phyloP scores from a whole-genome alignment of 192 early-diverging fungal genomes.

The Ambispora gerdemannii region DNA sequence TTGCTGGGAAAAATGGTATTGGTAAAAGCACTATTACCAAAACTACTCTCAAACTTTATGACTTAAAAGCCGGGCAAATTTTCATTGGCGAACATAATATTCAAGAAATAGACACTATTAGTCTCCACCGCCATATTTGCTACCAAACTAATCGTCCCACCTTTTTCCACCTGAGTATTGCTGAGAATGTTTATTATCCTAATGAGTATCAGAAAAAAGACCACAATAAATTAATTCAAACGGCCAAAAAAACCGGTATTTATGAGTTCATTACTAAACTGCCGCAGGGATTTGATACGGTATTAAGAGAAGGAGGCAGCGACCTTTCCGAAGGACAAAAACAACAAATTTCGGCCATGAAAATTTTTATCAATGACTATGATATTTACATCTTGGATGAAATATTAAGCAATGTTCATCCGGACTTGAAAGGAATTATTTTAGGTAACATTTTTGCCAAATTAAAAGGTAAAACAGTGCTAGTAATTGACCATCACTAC shows the following conservation, averaged over 20 bases:
- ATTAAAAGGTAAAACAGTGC: slow-evolving; percentile 16
- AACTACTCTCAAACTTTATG: slow-evolving; percentile 24
- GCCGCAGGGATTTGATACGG: slow-evolving; percentile 10
- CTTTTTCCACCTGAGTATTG: slow-evolving; percentile 12
- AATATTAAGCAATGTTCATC: slow-evolving; percentile 21
- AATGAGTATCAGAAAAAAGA: neutral
- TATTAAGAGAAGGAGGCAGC: slow-evolving; percentile 4
- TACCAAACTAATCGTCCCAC: slow-evolving; percentile 15
- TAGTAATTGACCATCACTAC: slow-evolving; percentile 19
- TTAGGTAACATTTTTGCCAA: slow-evolving; percentile 8
- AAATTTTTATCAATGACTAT: slow-evolving; percentile 18
- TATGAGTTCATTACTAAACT: slow-evolving; percentile 18
- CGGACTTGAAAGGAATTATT: slow-evolving; percentile 7
- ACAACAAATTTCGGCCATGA: slow-evolving; percentile 15
- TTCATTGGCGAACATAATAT: slow-evolving; percentile 12
- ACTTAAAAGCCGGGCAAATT: slow-evolving; percentile 12
- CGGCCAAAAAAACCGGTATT: slow-evolving; percentile 18
- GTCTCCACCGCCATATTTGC: slow-evolving; percentile 9
- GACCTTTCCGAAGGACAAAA: slow-evolving; percentile 16
- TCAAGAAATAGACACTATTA: slow-evolving; percentile 15
- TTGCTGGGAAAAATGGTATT: slow-evolving; percentile 16
- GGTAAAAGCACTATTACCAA: slow-evolving; percentile 24
- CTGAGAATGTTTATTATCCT: slow-evolving; percentile 18
- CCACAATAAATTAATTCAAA: neutral
- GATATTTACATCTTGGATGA: slow-evolving; percentile 14